Evolutionary conservation across 1,284 basidiomycete genomes (phyloP).

Genomic region (Phenoliferia sp.): DNA sequence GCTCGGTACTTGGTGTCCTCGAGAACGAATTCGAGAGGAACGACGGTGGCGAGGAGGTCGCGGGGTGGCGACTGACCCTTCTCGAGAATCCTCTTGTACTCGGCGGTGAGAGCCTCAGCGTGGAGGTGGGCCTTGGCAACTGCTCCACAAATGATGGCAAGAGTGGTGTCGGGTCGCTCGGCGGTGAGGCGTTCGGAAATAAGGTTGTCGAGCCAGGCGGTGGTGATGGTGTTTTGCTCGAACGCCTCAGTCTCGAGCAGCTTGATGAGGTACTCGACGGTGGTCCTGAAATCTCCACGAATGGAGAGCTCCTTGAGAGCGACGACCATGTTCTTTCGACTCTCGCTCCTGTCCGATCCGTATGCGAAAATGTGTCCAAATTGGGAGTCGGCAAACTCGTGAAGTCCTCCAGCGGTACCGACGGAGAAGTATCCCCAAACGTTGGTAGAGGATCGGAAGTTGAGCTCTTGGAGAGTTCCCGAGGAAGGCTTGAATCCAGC

Average conservation of each 20-base stretch:
- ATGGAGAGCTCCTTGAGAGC: conserved; percentile 97
- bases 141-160: conserved; percentile 96
- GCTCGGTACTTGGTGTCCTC: conserved; percentile 94
- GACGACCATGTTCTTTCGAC: conserved; percentile 98
- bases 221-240: conserved; percentile 95
- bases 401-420: conserved; percentile 86
- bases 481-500: conserved; percentile 99
- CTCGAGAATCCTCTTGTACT: conserved; percentile 93
- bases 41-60: conserved; percentile 93
- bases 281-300: conserved; percentile 97
- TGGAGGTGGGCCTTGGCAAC: conserved; percentile 91
- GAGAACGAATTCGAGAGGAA: conserved; percentile 90
- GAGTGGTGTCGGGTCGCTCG: conserved; percentile 83
- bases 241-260: conserved; percentile 95
- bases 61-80: conserved; percentile 96
- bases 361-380: conserved; percentile 99
- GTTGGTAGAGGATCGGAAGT: conserved; percentile 98
- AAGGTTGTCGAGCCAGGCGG: conserved; percentile 95
- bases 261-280: conserved; percentile 73
- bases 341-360: conserved; percentile 91
- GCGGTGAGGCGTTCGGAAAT: conserved; percentile 95
- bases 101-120: conserved; percentile 80
- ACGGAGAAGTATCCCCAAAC: conserved; percentile 99
- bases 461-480: conserved; percentile 93
- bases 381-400: conserved; percentile 97